Base-by-base conservation (phyloP, 805 yeast species). In the Candida qinlingensis region DNA sequence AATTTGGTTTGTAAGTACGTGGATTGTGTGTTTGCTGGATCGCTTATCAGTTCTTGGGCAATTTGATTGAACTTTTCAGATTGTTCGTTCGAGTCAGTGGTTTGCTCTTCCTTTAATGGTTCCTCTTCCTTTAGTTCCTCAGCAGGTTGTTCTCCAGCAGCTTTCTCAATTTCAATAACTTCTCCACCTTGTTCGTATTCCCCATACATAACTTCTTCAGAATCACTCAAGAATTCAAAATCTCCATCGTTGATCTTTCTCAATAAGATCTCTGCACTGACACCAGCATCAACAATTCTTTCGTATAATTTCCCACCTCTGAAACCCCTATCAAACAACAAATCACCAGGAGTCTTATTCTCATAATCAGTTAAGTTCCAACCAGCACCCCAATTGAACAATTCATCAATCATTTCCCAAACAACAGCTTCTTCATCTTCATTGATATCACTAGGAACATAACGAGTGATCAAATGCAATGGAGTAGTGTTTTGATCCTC, bases 321-420 rank as follows among this genome's bases (percentile, higher is more conserved):
- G 57, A 71, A 61, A 2, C 75, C 76, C 44, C 85, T 69, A 42
- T 80, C 76, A 36, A 75, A 65, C 27, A 91, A 71, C 7, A 90
- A 75, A 65, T 96, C 91, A 2, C 96, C 98, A 0, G 97, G 89
- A 0, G 97, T 87, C 52, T 83, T 82, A 55, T 80, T 74, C 46
- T 83, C 77, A 50, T 72, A 76, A 63, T 90, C 95, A 3, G 81
- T 70, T 56, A 87, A 73, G 65, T 85, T 83, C 97, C 97, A 91
- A 8, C 95, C 96, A 0, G 96, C 96, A 30, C 97, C 97, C 62
- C 81, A 85, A 60, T 87, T 81, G 54, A 91, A 83, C 50, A 91
- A 65, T 25, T 72, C 74, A 30, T 79, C 78, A 50, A 88, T 80
- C 80, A 91, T 74, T 10, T 67, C 63, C 33, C 68, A 49, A 0